Percentiles rank a stretch among this genome's conserved stretches.
Conservation (phyloP, 306 rosid genomes). For the Cucurbita moschata region DNA sequence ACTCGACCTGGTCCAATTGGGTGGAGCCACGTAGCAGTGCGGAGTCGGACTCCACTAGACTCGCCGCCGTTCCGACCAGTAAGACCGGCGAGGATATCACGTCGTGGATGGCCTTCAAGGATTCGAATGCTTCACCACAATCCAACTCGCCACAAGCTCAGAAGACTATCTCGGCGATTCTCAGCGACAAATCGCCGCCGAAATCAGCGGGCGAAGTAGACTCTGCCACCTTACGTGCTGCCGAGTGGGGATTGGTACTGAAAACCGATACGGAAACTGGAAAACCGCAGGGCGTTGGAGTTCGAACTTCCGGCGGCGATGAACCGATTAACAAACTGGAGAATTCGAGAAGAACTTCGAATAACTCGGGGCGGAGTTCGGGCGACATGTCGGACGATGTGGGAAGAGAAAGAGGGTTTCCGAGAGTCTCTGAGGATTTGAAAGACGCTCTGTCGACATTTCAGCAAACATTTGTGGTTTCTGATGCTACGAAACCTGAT, state of each 20-base stretch:
- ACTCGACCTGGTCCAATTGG: conserved; percentile 40
- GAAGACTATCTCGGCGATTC: conserved; percentile 19
- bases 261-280: conserved; percentile 74
- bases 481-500: conserved; percentile 89
- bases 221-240: conserved; percentile 60
- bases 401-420: conserved; percentile 35
- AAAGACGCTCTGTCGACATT: conserved; percentile 68
- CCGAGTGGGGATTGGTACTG: conserved; percentile 89
- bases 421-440: conserved; percentile 62
- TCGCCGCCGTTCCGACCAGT: conserved; percentile 12
- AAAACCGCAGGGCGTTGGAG: conserved; percentile 58
- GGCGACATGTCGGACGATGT: conserved; percentile 51
- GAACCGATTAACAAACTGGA: conserved; percentile 22
- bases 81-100: conserved; percentile 27
- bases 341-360: conserved; percentile 40
- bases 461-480: conserved; percentile 86
- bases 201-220: conserved; percentile 16
- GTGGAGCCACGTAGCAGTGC: conserved; percentile 9
- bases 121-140: conserved; percentile 15
- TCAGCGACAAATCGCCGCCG: conserved; percentile 16
- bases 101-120: conserved; percentile 88
- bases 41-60: conserved; percentile 9
- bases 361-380: conserved; percentile 50
- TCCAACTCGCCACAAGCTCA: conserved; percentile 9
- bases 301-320: conserved; percentile 57